phyloP scores from a whole-genome alignment of 169 alveolate genomes.

The Cryptosporidium muris region DNA sequence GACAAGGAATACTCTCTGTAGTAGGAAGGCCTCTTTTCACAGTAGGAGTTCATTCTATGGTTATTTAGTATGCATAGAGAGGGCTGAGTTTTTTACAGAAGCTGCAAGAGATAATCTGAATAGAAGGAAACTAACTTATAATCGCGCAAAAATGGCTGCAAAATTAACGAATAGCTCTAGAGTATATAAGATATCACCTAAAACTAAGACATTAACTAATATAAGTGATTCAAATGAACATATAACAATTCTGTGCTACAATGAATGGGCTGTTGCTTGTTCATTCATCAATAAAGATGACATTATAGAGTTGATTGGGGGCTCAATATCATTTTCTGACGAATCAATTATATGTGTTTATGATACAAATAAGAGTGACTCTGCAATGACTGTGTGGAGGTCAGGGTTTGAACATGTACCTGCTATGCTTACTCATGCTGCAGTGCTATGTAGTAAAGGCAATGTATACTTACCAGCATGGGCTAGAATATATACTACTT shows the following conservation, averaged over 20 bases:
- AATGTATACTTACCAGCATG: constrained; percentile 68
- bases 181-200: constrained; percentile 23
- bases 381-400: constrained; percentile 67
- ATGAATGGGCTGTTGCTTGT: constrained; percentile 65
- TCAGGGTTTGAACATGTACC: constrained; percentile 64
- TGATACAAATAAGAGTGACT: constrained; percentile 24
- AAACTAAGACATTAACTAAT: constrained; percentile 40
- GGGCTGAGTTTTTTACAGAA: not conserved
- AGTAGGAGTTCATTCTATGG: constrained; percentile 21
- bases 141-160: constrained; percentile 18
- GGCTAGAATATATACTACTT: constrained; percentile 42
- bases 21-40: not conserved
- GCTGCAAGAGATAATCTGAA: not conserved
- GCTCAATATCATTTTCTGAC: constrained; percentile 10
- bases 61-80: constrained; percentile 27
- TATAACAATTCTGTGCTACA: constrained; percentile 23
- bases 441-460: constrained; percentile 66
- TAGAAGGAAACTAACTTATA: not conserved
- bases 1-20: constrained; percentile 1
- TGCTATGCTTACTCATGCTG: constrained; percentile 71
- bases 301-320: constrained; percentile 43
- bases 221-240: not conserved
- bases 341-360: constrained; percentile 18
- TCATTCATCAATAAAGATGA: constrained; percentile 47
- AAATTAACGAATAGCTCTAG: constrained; percentile 32